phyloP scores from a whole-genome alignment of 495 filamentous ascomycete species.

The Baudoinia panamericana region DNA sequence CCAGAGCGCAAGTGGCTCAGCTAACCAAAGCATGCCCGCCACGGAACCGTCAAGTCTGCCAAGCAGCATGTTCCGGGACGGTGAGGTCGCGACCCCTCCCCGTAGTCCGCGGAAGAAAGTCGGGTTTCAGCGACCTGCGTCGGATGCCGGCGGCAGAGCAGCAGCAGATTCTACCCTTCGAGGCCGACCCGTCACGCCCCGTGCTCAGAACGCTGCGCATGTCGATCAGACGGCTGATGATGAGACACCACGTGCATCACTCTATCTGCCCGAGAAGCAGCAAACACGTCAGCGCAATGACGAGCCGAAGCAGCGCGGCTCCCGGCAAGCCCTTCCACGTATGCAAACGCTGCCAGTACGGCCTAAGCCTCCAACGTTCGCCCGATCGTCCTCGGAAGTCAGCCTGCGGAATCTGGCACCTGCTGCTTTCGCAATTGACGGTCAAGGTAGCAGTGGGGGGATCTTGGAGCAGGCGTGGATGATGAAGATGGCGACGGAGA shows the following conservation, averaged over 20 bases:
- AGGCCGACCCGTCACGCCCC: conserved; percentile 21
- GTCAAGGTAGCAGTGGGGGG: conserved; percentile 28
- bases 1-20: conserved; percentile 38
- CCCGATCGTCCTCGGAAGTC: conserved; percentile 14
- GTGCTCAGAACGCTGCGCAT: conserved; percentile 1
- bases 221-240: conserved; percentile 1
- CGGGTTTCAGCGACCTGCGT: conserved; percentile 17
- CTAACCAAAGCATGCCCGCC: conserved; percentile 24
- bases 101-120: conserved; percentile 30
- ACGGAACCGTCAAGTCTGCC: conserved; percentile 35
- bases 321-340: conserved; percentile 5
- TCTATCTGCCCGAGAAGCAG: conserved; percentile 8
- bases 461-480: conserved; percentile 79
- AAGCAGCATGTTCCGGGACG: conserved; percentile 32
- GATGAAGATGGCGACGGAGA: conserved; percentile 80
- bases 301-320: not conserved
- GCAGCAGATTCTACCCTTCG: conserved; percentile 13
- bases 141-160: conserved; percentile 7
- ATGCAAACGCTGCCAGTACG: conserved; percentile 8
- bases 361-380: not conserved
- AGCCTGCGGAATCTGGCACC: conserved; percentile 10
- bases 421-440: not conserved
- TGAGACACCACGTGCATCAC: conserved; percentile 14
- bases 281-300: too few relatives aligned
- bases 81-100: conserved; percentile 39